Percentiles rank a stretch among this genome's conserved stretches.
Conservation (phyloP, 768 basidiomycete species). For the Auriscalpium orientale region DNA sequence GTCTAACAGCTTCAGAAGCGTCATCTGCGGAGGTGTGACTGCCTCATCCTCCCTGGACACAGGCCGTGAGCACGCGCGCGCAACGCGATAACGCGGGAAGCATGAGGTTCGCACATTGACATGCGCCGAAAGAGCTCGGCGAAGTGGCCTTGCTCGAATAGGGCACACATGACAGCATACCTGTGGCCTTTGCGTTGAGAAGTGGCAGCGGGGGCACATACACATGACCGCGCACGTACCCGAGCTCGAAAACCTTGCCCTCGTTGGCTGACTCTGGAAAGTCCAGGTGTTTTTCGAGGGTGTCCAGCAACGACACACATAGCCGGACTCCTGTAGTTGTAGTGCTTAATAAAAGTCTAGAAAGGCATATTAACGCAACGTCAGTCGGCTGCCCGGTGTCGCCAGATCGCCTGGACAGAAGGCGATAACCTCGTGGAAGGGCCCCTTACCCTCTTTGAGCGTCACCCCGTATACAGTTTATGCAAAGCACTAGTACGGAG, state of each 20-base stretch:
- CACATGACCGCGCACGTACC: slow-evolving; percentile 34
- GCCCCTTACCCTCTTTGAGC: slow-evolving; percentile 6
- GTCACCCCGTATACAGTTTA: slow-evolving; percentile 9
- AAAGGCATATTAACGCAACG: neutral
- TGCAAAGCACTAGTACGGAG: slow-evolving; percentile 10
- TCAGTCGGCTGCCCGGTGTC: slow-evolving; percentile 24
- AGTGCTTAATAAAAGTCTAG: slow-evolving; percentile 45
- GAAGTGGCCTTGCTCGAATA: slow-evolving; percentile 13
- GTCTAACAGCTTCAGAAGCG: slow-evolving; percentile 82
- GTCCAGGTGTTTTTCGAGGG: slow-evolving; percentile 64
- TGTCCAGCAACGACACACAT: slow-evolving; percentile 62
- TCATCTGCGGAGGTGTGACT: slow-evolving; percentile 79
- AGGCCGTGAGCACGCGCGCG: neutral
- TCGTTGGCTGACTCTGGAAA: slow-evolving; percentile 56
- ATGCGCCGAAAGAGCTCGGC: slow-evolving; percentile 11
- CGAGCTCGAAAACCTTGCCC: slow-evolving; percentile 68
- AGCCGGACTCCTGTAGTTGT: slow-evolving; percentile 54
- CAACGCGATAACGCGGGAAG: neutral
- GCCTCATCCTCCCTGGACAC: slow-evolving; percentile 52
- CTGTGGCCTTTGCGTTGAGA: slow-evolving; percentile 9
- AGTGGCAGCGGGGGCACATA: slow-evolving; percentile 7
- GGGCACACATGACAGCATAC: slow-evolving; percentile 8
- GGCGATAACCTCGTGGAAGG: neutral
- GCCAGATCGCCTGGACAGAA: neutral
- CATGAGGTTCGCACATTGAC: slow-evolving; percentile 3